phyloP scores from a whole-genome alignment of 768 basidiomycete species.

The Boletales sp. region DNA sequence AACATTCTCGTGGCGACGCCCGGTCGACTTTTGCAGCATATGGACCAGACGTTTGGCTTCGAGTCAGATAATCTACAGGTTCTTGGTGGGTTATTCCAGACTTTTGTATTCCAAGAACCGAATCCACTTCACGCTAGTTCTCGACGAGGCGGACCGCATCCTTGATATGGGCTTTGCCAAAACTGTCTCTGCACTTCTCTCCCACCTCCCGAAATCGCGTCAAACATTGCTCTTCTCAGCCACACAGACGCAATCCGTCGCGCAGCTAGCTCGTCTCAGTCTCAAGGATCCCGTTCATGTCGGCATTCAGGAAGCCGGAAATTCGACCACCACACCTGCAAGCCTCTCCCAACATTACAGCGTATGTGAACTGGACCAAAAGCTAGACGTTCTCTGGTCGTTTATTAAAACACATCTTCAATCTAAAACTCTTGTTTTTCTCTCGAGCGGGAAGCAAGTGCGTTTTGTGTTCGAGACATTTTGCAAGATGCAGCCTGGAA shows the following conservation, averaged over 20 bases:
- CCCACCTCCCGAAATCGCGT: conserved; percentile 84
- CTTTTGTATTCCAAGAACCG: not conserved
- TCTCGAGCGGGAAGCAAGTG: conserved; percentile 95
- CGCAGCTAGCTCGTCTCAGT: conserved; percentile 85
- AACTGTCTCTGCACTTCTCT: conserved; percentile 86
- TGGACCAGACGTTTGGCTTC: conserved; percentile 97
- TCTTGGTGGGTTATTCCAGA: conserved; percentile 55
- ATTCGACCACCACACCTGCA: conserved; percentile 56
- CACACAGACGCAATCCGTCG: conserved; percentile 88
- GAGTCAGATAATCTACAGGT: conserved; percentile 89
- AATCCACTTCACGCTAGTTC: conserved; percentile 46
- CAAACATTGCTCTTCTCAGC: conserved; percentile 97
- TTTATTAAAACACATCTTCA: conserved; percentile 95
- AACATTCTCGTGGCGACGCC: conserved; percentile 99
- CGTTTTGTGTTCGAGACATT: conserved; percentile 96
- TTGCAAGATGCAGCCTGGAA: conserved; percentile 91
- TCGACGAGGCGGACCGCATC: conserved; percentile 96
- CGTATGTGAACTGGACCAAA: conserved; percentile 77
- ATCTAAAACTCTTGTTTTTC: conserved; percentile 87
- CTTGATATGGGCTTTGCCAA: conserved; percentile 94
- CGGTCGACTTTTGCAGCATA: conserved; percentile 90
- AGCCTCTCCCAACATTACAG: conserved; percentile 88
- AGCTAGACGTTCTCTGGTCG: conserved; percentile 88
- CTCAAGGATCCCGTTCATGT: conserved; percentile 79
- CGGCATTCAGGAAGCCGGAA: conserved; percentile 51